phyloP scores from a whole-genome alignment of 2,329 filamentous ascomycete genomes.

The Thermomyces lanuginosus region DNA sequence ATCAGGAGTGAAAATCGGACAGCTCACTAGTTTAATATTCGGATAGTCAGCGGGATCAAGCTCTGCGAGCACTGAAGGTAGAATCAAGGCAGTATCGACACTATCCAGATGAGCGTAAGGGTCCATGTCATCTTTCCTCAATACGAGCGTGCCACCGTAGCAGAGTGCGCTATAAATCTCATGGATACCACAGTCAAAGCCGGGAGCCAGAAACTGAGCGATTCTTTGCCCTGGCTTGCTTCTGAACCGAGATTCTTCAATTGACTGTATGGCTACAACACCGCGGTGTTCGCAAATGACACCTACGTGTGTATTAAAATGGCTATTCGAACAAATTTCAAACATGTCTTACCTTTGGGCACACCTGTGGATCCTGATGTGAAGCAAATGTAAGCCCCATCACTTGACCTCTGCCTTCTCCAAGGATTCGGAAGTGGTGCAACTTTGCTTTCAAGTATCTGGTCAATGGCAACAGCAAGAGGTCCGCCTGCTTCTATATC shows the following conservation, averaged over 20 bases:
- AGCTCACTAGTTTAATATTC: conserved; percentile 15
- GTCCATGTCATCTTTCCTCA: conserved; percentile 8
- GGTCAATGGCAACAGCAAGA: too few relatives aligned
- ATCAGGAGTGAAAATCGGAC: too few relatives aligned
- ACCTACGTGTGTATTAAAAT: conserved; percentile 2
- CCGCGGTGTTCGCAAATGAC: neutral
- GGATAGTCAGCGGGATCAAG: conserved; percentile 20
- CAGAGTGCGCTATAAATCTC: conserved; percentile 24
- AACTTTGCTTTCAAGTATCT: too few relatives aligned
- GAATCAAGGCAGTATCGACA: conserved; percentile 21
- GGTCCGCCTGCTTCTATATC: too few relatives aligned
- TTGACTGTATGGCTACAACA: too few relatives aligned
- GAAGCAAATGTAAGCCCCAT: conserved; percentile 2
- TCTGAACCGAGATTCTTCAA: conserved; percentile 1
- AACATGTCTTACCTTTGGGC: conserved; percentile 1
- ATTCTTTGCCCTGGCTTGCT: conserved; percentile 12
- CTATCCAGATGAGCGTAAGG: conserved; percentile 16
- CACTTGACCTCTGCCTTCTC: too few relatives aligned
- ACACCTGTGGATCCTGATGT: conserved; percentile 1
- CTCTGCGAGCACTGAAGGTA: conserved; percentile 21
- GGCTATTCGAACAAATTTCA: too few relatives aligned
- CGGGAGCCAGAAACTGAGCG: conserved; percentile 26
- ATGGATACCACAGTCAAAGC: conserved; percentile 28
- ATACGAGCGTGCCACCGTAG: conserved; percentile 14
- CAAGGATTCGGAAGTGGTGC: too few relatives aligned